Evolutionary conservation across 164 flowering plant species (phyloP).

Genomic region (Dillenia turbinata): DNA sequence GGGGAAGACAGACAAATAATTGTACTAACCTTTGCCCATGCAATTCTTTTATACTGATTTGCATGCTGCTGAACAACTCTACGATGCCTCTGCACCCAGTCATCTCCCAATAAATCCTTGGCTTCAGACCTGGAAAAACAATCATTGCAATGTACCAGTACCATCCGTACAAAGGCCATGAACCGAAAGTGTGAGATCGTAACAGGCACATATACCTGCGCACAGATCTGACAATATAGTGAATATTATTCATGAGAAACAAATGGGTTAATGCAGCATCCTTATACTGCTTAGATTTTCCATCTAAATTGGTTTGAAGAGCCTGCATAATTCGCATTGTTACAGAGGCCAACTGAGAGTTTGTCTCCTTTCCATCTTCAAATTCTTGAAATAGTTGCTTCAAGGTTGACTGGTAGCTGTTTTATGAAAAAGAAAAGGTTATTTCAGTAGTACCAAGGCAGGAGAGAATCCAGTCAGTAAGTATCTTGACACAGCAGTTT

Average conservation of each 20-base stretch:
- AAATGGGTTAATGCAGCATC: conserved; percentile 30
- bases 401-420: conserved; percentile 82
- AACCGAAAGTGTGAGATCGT: not conserved
- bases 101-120: conserved; percentile 93
- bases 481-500: too few relatives aligned
- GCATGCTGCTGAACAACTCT: conserved; percentile 98
- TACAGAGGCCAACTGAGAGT: conserved; percentile 52
- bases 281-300: conserved; percentile 31
- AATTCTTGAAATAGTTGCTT: conserved; percentile 84
- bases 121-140: conserved; percentile 79
- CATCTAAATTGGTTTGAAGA: conserved; percentile 26
- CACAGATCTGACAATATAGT: conserved; percentile 65
- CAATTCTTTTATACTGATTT: conserved; percentile 86
- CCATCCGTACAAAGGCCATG: not conserved
- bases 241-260: conserved; percentile 34
- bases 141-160: not conserved
- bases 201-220: conserved; percentile 54
- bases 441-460: too few relatives aligned
- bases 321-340: conserved; percentile 35
- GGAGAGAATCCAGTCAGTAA: too few relatives aligned
- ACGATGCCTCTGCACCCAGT: conserved; percentile 97
- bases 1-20: not conserved
- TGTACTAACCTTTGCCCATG: conserved; percentile 82
- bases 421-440: too few relatives aligned
- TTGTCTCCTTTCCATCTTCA: conserved; percentile 41